Percentiles rank a stretch among this genome's conserved stretches.
Evolutionary conservation across 2,329 filamentous ascomycete species (phyloP).

Genomic region (Cladophialophora bantiana): DNA sequence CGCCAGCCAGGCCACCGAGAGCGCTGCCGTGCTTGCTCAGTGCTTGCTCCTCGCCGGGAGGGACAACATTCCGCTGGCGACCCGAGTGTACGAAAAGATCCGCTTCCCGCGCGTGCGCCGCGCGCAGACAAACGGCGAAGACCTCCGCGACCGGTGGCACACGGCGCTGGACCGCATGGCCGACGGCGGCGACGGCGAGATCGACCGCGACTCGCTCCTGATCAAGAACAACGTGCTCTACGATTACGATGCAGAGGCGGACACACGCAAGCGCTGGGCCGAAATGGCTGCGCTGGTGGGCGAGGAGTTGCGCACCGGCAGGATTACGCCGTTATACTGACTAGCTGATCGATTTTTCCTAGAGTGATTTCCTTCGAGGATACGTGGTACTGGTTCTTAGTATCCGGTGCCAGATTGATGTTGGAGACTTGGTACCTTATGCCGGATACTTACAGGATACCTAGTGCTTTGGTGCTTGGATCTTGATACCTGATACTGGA

Average conservation of each 20-base stretch:
- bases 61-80: conserved; percentile 32
- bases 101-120: conserved; percentile 51
- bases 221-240: conserved; percentile 58
- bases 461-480: too few species aligned
- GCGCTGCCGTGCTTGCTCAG: conserved; percentile 48
- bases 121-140: conserved; percentile 58
- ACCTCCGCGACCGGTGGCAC: conserved; percentile 60
- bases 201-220: conserved; percentile 56
- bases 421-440: too few species aligned
- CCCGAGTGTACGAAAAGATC: conserved; percentile 48
- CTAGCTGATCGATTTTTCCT: background rate
- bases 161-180: conserved; percentile 56
- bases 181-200: conserved; percentile 56
- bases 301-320: conserved; percentile 47
- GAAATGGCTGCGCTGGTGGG: conserved; percentile 50
- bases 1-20: conserved; percentile 53
- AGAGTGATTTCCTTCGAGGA: background rate
- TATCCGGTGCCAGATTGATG: too few species aligned
- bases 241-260: conserved; percentile 56
- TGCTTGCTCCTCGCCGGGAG: conserved; percentile 34
- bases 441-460: too few species aligned
- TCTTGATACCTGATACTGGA: too few species aligned
- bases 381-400: background rate
- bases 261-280: conserved; percentile 52
- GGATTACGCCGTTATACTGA: conserved; percentile 50